phyloP scores from a whole-genome alignment of 23 red algal genomes.

The Gracilariopsis chorda region DNA sequence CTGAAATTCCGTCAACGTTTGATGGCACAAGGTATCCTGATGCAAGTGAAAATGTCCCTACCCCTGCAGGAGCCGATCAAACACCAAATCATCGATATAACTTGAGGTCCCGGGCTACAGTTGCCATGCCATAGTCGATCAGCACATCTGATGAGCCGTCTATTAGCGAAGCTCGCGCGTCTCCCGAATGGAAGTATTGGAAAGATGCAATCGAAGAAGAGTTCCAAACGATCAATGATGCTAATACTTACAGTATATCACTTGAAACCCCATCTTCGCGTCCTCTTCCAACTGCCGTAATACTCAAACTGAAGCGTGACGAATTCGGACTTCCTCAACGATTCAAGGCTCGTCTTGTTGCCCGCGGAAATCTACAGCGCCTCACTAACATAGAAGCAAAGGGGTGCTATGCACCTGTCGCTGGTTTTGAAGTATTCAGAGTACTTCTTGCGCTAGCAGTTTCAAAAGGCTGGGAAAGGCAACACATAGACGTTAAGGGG shows the following conservation, averaged over 20 bases:
- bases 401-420: constrained; percentile 11
- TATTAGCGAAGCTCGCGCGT: neutral
- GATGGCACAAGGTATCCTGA: neutral
- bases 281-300: neutral
- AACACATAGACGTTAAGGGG: constrained; percentile 32
- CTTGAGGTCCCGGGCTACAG: neutral
- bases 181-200: constrained; percentile 1
- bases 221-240: neutral
- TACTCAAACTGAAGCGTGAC: neutral
- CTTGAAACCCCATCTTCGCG: neutral
- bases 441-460: neutral
- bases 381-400: neutral
- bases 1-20: neutral
- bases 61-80: neutral
- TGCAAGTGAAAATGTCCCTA: neutral
- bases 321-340: neutral
- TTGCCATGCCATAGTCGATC: neutral
- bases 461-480: neutral
- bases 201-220: constrained; percentile 19
- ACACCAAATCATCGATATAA: neutral
- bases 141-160: constrained; percentile 21
- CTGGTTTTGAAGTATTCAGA: constrained; percentile 1
- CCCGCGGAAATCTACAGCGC: neutral
- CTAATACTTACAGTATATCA: neutral
- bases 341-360: neutral